Percentiles rank a stretch among this genome's conserved stretches.
Conservation (phyloP, 2,329 filamentous ascomycete genomes). For the Aotearoamyces nothofagi region DNA sequence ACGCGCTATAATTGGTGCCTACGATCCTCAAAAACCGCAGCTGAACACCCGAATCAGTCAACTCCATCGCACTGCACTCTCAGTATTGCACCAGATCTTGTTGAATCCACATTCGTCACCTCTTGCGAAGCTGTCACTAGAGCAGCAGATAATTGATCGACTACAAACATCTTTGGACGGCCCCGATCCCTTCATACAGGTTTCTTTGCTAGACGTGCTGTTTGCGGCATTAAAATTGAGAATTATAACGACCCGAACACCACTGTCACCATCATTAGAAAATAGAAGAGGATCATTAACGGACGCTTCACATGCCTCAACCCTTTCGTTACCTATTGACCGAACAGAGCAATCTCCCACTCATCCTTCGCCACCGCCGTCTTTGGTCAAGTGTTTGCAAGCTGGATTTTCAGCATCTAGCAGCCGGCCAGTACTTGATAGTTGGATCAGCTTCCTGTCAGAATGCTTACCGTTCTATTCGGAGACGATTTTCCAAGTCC, state of each 20-base stretch:
- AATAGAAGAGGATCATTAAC: slow-evolving; percentile 11
- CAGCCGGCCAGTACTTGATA: slow-evolving; percentile 69
- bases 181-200: slow-evolving; percentile 57
- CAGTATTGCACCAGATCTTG: slow-evolving; percentile 55
- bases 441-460: slow-evolving; percentile 77
- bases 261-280: slow-evolving; percentile 13
- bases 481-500: slow-evolving; percentile 72
- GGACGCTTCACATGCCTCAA: slow-evolving; percentile 22
- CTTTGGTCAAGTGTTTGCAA: slow-evolving; percentile 72
- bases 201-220: slow-evolving; percentile 64
- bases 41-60: slow-evolving; percentile 39
- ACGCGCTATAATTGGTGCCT: slow-evolving; percentile 36
- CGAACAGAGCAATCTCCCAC: slow-evolving; percentile 23
- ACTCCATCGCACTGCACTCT: slow-evolving; percentile 56
- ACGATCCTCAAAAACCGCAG: slow-evolving; percentile 21
- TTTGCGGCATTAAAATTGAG: slow-evolving; percentile 57
- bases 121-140: slow-evolving; percentile 50
- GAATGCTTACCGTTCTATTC: slow-evolving; percentile 76
- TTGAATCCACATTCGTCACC: slow-evolving; percentile 43
- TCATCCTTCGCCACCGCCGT: slow-evolving; percentile 43
- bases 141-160: slow-evolving; percentile 53
- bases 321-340: slow-evolving; percentile 28
- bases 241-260: slow-evolving; percentile 19
- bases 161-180: slow-evolving; percentile 44
- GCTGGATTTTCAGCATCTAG: slow-evolving; percentile 61